Evolutionary conservation across 495 filamentous ascomycete genomes (phyloP).

Genomic region (Aspergillus bridgeri): DNA sequence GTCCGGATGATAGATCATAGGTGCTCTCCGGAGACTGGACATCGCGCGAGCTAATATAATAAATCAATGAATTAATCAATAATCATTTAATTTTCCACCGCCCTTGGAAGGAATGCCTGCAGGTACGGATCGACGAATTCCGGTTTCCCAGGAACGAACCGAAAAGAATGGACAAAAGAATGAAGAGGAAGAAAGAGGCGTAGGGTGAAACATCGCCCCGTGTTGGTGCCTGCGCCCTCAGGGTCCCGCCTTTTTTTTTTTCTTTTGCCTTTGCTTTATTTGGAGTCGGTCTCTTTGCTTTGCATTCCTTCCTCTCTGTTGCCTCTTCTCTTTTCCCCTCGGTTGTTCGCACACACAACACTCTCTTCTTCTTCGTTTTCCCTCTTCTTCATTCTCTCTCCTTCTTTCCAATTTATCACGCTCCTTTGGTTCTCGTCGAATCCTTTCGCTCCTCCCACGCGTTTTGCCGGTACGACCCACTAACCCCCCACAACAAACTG

Average conservation of each 20-base stretch:
- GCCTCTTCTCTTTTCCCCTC: no score
- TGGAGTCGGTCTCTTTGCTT: not conserved
- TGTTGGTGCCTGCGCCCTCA: not conserved
- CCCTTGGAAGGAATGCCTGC: not conserved
- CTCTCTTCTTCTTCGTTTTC: not conserved
- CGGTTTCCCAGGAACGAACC: not conserved
- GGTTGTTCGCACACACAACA: no score
- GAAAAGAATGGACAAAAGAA: not conserved
- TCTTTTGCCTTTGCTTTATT: not conserved
- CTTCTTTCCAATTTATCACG: not conserved
- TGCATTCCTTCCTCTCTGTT: not conserved
- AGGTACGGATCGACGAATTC: not conserved
- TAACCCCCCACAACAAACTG: constrained; percentile 2
- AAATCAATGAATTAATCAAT: not conserved
- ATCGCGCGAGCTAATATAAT: not conserved
- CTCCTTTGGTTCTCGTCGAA: not conserved
- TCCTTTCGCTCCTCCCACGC: not conserved
- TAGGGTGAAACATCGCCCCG: constrained; percentile 5
- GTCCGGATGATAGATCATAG: not conserved
- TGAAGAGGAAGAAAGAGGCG: not conserved
- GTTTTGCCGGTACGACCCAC: constrained; percentile 5
- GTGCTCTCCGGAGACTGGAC: not conserved
- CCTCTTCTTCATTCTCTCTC: no score
- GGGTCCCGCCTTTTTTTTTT: not conserved
- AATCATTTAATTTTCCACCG: not conserved